These are phyloP conservation scores for Pseudocercospora fuligena DNA, from an alignment of 2,329 filamentous ascomycete species.

Conservation along the genomic window DNA sequence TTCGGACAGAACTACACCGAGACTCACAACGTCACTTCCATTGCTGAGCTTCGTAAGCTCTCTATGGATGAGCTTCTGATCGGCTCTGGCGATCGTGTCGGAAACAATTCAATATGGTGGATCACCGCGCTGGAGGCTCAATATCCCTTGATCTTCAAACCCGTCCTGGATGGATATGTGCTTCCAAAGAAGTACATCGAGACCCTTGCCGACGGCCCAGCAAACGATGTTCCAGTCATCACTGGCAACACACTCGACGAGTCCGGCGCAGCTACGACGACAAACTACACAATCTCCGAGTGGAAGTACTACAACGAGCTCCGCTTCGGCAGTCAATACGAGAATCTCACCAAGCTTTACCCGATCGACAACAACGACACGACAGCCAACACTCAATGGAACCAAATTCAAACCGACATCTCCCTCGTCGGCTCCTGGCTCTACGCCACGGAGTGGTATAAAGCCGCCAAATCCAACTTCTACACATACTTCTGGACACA, in stretches of 20 bases:
- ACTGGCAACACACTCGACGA: conserved; percentile 17
- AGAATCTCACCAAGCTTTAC: conserved; percentile 13
- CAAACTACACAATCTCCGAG: conserved; percentile 10
- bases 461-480: conserved; percentile 14
- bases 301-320: conserved; percentile 15
- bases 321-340: conserved; percentile 7
- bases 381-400: conserved; percentile 7
- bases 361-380: conserved; percentile 7
- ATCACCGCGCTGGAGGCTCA: conserved; percentile 6
- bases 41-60: conserved; percentile 16
- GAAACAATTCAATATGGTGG: conserved; percentile 17
- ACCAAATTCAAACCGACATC: conserved; percentile 8
- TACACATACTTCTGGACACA: conserved; percentile 18
- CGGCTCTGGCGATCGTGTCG: conserved; percentile 8
- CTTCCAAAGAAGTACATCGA: conserved; percentile 17
- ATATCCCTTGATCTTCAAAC: conserved; percentile 16
- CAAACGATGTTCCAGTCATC: conserved; percentile 16
- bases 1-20: conserved; percentile 31
- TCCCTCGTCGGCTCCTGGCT: conserved; percentile 16
- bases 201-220: conserved; percentile 13
- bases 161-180: conserved; percentile 15
- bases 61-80: conserved; percentile 4
- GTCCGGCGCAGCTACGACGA: conserved; percentile 11
- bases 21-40: conserved; percentile 11
- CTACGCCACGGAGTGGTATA: conserved; percentile 12